Conservation (phyloP, 1,284 basidiomycete species). For the Trametes hirsuta region DNA sequence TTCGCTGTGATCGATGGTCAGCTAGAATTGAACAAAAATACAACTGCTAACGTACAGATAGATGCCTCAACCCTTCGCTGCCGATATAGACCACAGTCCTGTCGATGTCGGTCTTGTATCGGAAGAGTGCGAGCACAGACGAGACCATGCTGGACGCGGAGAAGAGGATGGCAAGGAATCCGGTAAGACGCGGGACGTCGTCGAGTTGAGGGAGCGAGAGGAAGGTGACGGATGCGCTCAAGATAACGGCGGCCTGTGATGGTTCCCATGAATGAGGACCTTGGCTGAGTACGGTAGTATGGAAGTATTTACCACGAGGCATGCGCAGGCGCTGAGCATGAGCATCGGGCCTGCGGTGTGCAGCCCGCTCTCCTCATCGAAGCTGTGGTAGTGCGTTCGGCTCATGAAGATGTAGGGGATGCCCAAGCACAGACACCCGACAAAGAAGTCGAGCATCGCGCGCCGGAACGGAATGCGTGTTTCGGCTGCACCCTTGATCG, state of each 20-base stretch:
- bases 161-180: slow-evolving; percentile 66
- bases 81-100: slow-evolving; percentile 46
- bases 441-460: slow-evolving; percentile 55
- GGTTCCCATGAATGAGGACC: background rate
- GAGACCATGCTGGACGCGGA: slow-evolving; percentile 70
- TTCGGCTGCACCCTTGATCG: slow-evolving; percentile 35
- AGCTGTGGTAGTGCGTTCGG: slow-evolving; percentile 47
- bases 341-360: slow-evolving; percentile 60
- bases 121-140: slow-evolving; percentile 65
- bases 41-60: slow-evolving; percentile 49
- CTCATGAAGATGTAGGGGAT: slow-evolving; percentile 73
- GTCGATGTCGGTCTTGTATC: slow-evolving; percentile 65
- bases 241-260: slow-evolving; percentile 70
- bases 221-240: slow-evolving; percentile 78
- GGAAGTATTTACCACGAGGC: slow-evolving; percentile 61
- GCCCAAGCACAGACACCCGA: slow-evolving; percentile 67
- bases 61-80: slow-evolving; percentile 58
- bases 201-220: slow-evolving; percentile 74
- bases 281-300: background rate
- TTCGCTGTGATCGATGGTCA: slow-evolving; percentile 43
- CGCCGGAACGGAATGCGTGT: slow-evolving; percentile 50
- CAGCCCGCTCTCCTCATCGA: slow-evolving; percentile 62
- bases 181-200: slow-evolving; percentile 59
- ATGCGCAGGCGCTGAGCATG: slow-evolving; percentile 64
- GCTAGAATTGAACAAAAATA: slow-evolving; percentile 1